Evolutionary conservation across 169 alveolate genomes (phyloP).

Genomic region (Plasmodium blacklocki): DNA sequence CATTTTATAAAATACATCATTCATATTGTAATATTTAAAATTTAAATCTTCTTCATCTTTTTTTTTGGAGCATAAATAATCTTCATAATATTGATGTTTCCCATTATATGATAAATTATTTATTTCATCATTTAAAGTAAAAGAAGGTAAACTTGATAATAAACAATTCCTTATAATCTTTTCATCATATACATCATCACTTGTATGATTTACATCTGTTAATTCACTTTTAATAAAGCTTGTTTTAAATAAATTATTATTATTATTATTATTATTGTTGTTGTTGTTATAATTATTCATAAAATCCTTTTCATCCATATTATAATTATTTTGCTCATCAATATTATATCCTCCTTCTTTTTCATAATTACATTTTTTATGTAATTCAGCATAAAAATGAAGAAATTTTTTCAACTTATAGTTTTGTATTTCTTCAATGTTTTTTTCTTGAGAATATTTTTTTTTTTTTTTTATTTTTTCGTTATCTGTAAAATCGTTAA

Average conservation of each 20-base stretch:
- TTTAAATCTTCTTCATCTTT: conserved; percentile 42
- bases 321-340: background rate
- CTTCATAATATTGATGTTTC: conserved; percentile 27
- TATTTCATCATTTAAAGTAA: conserved; percentile 75
- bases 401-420: conserved; percentile 1
- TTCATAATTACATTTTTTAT: background rate
- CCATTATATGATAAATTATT: conserved; percentile 19
- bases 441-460: too few species aligned
- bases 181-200: conserved; percentile 6
- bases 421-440: too few species aligned
- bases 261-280: background rate
- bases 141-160: conserved; percentile 39
- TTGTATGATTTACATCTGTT: background rate
- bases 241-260: too few species aligned
- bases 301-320: background rate
- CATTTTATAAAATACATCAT: conserved; percentile 76
- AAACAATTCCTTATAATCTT: conserved; percentile 11
- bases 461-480: background rate
- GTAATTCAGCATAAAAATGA: background rate
- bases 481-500: background rate
- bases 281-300: background rate
- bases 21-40: conserved; percentile 74
- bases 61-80: conserved; percentile 6
- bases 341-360: background rate
- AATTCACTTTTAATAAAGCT: too few species aligned